A percentile compares a stretch with the other conserved stretches of the same genome.
phyloP scores from a whole-genome alignment of 495 filamentous ascomycete species.

The Penicillium simplicissimum region DNA sequence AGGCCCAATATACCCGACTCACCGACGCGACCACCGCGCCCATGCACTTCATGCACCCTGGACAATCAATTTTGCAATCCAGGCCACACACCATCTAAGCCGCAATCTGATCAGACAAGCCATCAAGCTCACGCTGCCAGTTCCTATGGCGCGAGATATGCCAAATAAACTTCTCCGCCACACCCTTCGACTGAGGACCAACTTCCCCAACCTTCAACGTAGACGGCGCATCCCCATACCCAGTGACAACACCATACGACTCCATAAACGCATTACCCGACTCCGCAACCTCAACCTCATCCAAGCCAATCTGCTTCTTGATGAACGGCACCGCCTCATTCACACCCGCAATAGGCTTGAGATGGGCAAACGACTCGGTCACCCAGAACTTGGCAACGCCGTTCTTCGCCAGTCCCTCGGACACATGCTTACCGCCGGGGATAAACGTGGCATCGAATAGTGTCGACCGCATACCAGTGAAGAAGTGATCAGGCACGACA shows the following conservation, averaged over 20 bases:
- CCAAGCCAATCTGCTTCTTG: conserved; percentile 49
- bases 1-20: not conserved
- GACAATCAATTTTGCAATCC: not conserved
- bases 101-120: conserved; percentile 48
- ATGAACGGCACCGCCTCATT: conserved; percentile 71
- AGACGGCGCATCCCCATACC: conserved; percentile 40
- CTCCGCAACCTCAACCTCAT: conserved; percentile 56
- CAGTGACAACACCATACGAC: conserved; percentile 44
- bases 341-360: conserved; percentile 75
- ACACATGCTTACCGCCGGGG: conserved; percentile 64
- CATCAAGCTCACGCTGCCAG: conserved; percentile 71
- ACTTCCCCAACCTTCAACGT: conserved; percentile 34
- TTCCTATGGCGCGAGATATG: conserved; percentile 68
- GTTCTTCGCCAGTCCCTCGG: conserved; percentile 55
- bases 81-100: conserved; percentile 19
- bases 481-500: conserved; percentile 73
- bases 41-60: not conserved
- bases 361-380: conserved; percentile 77
- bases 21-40: not conserved
- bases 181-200: conserved; percentile 55
- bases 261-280: conserved; percentile 58
- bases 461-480: conserved; percentile 79
- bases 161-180: conserved; percentile 66
- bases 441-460: conserved; percentile 85
- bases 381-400: conserved; percentile 83